Evolutionary conservation across 1,284 basidiomycete species (phyloP).

Genomic region (Tilletia walkeri): DNA sequence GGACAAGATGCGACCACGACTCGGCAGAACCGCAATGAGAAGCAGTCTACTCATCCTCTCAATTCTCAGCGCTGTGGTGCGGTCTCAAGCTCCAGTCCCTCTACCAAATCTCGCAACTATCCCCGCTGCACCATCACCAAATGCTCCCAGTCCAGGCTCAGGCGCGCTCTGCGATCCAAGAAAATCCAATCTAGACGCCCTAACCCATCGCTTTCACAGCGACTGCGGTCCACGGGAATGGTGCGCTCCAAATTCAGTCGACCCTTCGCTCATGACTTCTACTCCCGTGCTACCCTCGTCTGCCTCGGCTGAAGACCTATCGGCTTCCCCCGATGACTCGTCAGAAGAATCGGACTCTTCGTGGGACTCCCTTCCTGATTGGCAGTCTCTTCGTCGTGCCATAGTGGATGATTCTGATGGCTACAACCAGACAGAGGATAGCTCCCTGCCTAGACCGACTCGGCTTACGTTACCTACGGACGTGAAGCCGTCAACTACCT

Average conservation of each 20-base stretch:
- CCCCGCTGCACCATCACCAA: too few relatives aligned
- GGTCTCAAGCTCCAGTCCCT: too few relatives aligned
- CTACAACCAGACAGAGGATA: too few relatives aligned
- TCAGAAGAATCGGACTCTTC: not conserved
- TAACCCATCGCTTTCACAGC: constrained; percentile 10
- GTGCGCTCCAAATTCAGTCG: not conserved
- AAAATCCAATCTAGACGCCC: not conserved
- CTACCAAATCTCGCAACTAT: too few relatives aligned
- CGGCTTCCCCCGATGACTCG: not conserved
- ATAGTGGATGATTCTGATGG: too few relatives aligned
- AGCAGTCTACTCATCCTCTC: too few relatives aligned
- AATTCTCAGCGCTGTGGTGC: too few relatives aligned
- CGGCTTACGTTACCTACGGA: not conserved
- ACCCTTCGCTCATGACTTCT: not conserved
- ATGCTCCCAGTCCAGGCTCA: not conserved
- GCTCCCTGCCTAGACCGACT: not conserved
- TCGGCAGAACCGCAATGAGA: too few relatives aligned
- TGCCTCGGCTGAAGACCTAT: not conserved
- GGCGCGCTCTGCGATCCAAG: constrained; percentile 7
- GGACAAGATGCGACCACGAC: too few relatives aligned
- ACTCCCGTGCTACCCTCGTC: not conserved
- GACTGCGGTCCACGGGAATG: constrained; percentile 11
- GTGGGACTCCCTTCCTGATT: constrained; percentile 5
- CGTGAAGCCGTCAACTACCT: not conserved
- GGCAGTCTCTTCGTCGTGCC: not conserved